These are phyloP conservation scores for Ganoderma multipileum DNA, from an alignment of 1,284 basidiomycete genomes.

Conservation along the genomic window DNA sequence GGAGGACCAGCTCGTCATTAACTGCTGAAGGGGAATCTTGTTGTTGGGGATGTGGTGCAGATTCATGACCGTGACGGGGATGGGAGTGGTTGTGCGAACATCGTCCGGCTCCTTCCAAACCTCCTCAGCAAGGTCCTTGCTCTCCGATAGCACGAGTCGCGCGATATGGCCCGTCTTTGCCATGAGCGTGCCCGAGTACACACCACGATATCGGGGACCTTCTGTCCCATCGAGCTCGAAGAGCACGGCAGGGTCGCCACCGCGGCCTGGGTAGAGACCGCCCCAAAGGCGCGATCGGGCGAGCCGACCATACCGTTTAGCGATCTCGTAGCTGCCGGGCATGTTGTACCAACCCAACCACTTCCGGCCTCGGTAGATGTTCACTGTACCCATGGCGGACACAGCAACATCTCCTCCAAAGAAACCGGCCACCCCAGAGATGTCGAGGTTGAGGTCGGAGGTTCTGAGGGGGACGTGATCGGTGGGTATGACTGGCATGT, in stretches of 20 bases:
- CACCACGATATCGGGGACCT: constrained; percentile 25
- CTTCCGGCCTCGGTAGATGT: constrained; percentile 18
- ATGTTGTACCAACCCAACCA: constrained; percentile 25
- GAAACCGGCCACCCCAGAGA: constrained; percentile 24
- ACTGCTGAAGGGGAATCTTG: constrained; percentile 2
- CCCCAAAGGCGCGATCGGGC: constrained; percentile 8
- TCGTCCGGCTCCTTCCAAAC: neutral
- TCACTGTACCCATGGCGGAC: constrained; percentile 22
- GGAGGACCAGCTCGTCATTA: neutral
- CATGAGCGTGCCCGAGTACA: constrained; percentile 27
- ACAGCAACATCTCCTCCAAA: constrained; percentile 24
- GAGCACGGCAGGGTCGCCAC: constrained; percentile 28
- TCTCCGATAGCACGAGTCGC: constrained; percentile 20
- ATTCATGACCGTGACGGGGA: constrained; percentile 20
- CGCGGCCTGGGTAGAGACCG: constrained; percentile 27
- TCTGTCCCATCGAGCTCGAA: constrained; percentile 27
- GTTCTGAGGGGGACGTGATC: constrained; percentile 6
- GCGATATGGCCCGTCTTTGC: constrained; percentile 28
- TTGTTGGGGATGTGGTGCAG: constrained; percentile 4
- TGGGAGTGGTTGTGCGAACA: constrained; percentile 8
- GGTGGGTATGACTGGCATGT: constrained; percentile 13
- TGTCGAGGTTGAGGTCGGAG: constrained; percentile 19
- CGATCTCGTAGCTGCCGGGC: constrained; percentile 23
- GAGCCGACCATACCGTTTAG: constrained; percentile 22
- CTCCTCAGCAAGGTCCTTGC: constrained; percentile 8